phyloP scores from a whole-genome alignment of 371 early-diverging fungal species.

The Choanephora cucurbitarum region DNA sequence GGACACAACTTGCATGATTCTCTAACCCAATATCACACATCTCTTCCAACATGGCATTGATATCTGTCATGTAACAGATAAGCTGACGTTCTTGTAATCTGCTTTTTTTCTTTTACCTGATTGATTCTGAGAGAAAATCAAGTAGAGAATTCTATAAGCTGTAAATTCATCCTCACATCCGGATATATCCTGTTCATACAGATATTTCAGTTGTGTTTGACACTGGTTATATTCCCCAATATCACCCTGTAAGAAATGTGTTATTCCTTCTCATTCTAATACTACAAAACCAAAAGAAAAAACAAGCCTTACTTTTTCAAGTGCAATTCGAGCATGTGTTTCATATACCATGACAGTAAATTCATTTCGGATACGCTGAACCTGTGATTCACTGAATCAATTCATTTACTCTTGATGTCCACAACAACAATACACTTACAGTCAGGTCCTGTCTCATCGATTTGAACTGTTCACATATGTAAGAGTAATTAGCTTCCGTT shows the following conservation, averaged over 20 bases:
- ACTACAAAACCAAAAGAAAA: background rate
- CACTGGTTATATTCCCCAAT: constrained; percentile 97
- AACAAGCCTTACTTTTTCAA: constrained; percentile 77
- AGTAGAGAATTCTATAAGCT: constrained; percentile 91
- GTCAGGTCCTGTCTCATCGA: constrained; percentile 87
- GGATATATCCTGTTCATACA: constrained; percentile 73
- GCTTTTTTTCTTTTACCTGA: constrained; percentile 56
- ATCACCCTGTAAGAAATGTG: constrained; percentile 66
- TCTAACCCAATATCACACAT: constrained; percentile 63
- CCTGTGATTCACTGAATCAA: constrained; percentile 35
- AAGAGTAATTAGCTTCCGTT: constrained; percentile 80
- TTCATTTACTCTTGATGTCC: background rate
- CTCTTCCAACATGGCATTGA: constrained; percentile 70
- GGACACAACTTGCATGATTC: constrained; percentile 58
- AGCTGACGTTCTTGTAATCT: background rate
- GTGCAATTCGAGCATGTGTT: constrained; percentile 90
- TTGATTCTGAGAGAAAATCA: constrained; percentile 81
- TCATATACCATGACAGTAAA: constrained; percentile 95
- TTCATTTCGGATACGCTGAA: constrained; percentile 90
- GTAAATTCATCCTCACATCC: constrained; percentile 84
- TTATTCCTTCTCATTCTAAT: background rate
- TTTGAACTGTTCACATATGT: constrained; percentile 85
- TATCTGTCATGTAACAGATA: constrained; percentile 49
- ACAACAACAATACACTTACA: constrained; percentile 42
- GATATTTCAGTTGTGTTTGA: constrained; percentile 88